phyloP scores from a whole-genome alignment of 768 basidiomycete species.

The Austroboletus eburneus region DNA sequence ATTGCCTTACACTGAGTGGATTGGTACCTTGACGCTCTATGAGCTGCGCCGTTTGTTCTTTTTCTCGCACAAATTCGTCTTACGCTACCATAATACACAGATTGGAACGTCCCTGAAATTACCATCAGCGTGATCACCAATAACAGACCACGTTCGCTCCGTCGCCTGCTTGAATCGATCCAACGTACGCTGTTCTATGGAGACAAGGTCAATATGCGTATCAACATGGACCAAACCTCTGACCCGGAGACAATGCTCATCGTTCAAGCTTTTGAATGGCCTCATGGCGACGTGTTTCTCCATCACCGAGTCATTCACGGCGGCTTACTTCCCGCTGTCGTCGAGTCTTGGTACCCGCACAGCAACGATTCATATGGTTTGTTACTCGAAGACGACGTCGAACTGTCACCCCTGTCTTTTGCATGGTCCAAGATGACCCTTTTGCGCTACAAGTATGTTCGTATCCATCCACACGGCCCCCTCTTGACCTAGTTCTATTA shows the following conservation, averaged over 20 bases:
- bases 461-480: background rate
- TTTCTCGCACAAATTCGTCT: slow-evolving; percentile 8
- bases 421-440: slow-evolving; percentile 83
- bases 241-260: slow-evolving; percentile 56
- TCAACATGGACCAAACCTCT: slow-evolving; percentile 76
- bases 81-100: slow-evolving; percentile 35
- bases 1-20: slow-evolving; percentile 55
- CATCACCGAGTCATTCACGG: slow-evolving; percentile 76
- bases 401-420: slow-evolving; percentile 80
- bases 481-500: slow-evolving; percentile 21
- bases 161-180: slow-evolving; percentile 63
- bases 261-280: slow-evolving; percentile 53
- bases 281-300: slow-evolving; percentile 51
- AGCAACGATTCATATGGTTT: slow-evolving; percentile 72
- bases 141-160: slow-evolving; percentile 66
- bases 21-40: slow-evolving; percentile 48
- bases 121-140: slow-evolving; percentile 77
- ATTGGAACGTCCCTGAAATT: slow-evolving; percentile 68
- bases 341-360: slow-evolving; percentile 86
- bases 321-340: slow-evolving; percentile 76
- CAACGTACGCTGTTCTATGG: slow-evolving; percentile 59
- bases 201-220: slow-evolving; percentile 55
- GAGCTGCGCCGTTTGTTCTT: slow-evolving; percentile 37
- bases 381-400: slow-evolving; percentile 82
- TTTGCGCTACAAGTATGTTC: slow-evolving; percentile 61